A percentile compares a stretch with the other conserved stretches of the same genome.
Conservation (phyloP, 371 early-diverging fungal genomes). For the Thermomucor indicae-seudaticae region DNA sequence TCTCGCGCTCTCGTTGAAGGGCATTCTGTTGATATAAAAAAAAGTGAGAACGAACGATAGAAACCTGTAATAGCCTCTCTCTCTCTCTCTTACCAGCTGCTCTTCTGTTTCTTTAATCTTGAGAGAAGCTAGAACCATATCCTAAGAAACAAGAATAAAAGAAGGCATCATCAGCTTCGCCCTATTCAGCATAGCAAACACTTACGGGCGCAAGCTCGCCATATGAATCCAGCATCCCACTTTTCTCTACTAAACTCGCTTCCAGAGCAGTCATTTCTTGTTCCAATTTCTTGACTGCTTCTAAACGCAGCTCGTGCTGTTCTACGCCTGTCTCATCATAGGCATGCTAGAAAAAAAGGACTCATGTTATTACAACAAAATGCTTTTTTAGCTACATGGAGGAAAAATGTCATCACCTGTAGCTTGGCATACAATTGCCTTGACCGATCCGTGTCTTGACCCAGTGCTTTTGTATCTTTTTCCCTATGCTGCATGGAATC, state of each 20-base stretch:
- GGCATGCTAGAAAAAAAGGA: slow-evolving; percentile 1
- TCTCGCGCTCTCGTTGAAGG: too few species aligned
- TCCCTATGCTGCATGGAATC: slow-evolving; percentile 1
- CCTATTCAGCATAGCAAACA: neutral
- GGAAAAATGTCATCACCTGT: slow-evolving; percentile 1
- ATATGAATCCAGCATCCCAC: slow-evolving; percentile 3
- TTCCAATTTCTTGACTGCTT: slow-evolving; percentile 7
- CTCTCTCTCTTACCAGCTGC: slow-evolving; percentile 6
- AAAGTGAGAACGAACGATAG: neutral
- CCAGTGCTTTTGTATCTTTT: slow-evolving; percentile 1
- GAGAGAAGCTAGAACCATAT: slow-evolving; percentile 14
- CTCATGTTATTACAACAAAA: neutral
- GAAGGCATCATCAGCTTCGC: neutral
- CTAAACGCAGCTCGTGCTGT: slow-evolving; percentile 9
- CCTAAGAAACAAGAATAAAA: neutral
- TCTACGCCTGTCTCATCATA: slow-evolving; percentile 10
- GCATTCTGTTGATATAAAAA: too few species aligned
- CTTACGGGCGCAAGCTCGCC: slow-evolving; percentile 15
- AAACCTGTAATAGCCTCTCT: too few species aligned
- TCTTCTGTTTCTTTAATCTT: slow-evolving; percentile 9
- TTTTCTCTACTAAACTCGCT: slow-evolving; percentile 5
- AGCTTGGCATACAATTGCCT: slow-evolving; percentile 3
- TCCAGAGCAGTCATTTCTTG: slow-evolving; percentile 10
- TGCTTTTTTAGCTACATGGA: neutral
- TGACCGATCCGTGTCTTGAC: slow-evolving; percentile 4